Evolutionary conservation across 1,284 basidiomycete species (phyloP).

Genomic region (Dichomitus squalens): DNA sequence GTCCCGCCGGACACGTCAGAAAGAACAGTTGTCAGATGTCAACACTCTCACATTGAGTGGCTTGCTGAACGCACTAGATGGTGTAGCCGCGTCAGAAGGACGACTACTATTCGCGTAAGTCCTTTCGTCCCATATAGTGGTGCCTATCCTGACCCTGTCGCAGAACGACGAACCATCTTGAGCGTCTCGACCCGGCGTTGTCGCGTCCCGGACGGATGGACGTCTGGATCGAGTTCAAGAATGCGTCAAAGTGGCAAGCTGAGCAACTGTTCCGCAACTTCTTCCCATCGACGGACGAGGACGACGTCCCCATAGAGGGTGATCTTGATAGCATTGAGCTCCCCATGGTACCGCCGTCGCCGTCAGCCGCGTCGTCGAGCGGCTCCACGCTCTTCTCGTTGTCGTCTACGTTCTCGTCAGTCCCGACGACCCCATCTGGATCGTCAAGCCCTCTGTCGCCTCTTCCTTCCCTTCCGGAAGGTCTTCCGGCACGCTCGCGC

Average conservation of each 20-base stretch:
- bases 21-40: constrained; percentile 69
- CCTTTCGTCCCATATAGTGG: background rate
- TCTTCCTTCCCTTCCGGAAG: constrained; percentile 24
- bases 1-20: constrained; percentile 48
- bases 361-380: constrained; percentile 33
- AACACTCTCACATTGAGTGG: constrained; percentile 82
- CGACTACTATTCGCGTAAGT: constrained; percentile 79
- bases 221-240: constrained; percentile 87
- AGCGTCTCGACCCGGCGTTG: constrained; percentile 80
- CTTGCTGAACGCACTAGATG: constrained; percentile 81
- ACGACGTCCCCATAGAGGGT: constrained; percentile 40
- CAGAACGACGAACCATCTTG: constrained; percentile 84
- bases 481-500: constrained; percentile 20
- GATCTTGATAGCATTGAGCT: constrained; percentile 54
- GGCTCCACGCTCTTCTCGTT: constrained; percentile 34
- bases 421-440: constrained; percentile 27
- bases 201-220: constrained; percentile 88
- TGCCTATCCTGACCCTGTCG: constrained; percentile 5
- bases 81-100: constrained; percentile 84
- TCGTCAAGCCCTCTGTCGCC: constrained; percentile 33
- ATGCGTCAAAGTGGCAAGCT: constrained; percentile 80
- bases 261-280: constrained; percentile 84
- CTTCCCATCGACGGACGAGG: constrained; percentile 73
- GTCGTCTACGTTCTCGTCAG: constrained; percentile 29
- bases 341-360: constrained; percentile 39